phyloP scores from a whole-genome alignment of 306 rosid genomes.

The Urtica urens region DNA sequence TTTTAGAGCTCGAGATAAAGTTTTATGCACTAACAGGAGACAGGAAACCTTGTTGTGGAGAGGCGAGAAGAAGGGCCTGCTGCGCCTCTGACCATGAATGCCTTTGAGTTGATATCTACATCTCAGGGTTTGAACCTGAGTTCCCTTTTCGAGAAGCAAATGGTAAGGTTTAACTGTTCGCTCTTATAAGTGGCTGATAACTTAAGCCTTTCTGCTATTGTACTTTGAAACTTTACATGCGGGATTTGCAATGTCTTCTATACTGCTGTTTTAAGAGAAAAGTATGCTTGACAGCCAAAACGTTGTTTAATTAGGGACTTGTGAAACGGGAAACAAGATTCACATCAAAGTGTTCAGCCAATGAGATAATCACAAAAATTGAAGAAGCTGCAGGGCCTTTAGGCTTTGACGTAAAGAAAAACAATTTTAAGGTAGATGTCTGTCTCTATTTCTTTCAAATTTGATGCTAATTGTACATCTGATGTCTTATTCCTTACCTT shows the following conservation, averaged over 20 bases:
- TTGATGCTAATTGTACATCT: background rate
- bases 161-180: conserved; percentile 42
- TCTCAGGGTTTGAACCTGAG: conserved; percentile 90
- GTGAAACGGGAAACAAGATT: conserved; percentile 80
- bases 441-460: background rate
- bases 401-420: conserved; percentile 88
- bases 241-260: background rate
- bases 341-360: conserved; percentile 76
- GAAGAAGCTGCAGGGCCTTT: conserved; percentile 69
- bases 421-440: conserved; percentile 59
- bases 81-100: conserved; percentile 82
- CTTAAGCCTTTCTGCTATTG: background rate
- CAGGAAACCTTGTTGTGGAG: conserved; percentile 63
- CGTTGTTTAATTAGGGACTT: conserved; percentile 46
- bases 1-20: conserved; percentile 10
- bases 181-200: background rate
- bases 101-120: conserved; percentile 89
- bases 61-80: conserved; percentile 41
- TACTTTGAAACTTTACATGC: background rate
- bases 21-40: conserved; percentile 33
- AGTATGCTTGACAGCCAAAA: conserved; percentile 1
- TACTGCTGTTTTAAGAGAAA: background rate
- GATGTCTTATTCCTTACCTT: background rate
- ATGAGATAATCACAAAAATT: conserved; percentile 75
- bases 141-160: conserved; percentile 79